phyloP scores from a whole-genome alignment of 2,329 filamentous ascomycete species.

The Pseudocercospora vitis region DNA sequence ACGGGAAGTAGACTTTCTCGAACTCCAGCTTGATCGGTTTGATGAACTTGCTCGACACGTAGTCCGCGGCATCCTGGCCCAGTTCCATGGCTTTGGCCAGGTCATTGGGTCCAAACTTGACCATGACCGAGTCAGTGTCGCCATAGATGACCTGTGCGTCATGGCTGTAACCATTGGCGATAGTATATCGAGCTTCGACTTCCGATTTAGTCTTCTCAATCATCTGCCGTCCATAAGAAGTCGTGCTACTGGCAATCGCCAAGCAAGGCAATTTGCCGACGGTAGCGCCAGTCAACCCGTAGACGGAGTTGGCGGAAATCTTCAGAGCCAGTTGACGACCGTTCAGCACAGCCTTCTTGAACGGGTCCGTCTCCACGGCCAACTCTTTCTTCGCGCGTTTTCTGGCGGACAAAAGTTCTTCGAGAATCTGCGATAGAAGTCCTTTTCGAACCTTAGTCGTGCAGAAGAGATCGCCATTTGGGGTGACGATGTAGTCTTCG shows the following conservation, averaged over 20 bases:
- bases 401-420: conserved; percentile 86
- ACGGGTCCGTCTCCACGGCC: conserved; percentile 84
- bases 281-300: conserved; percentile 93
- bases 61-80: conserved; percentile 87
- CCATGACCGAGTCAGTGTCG: conserved; percentile 99
- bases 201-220: conserved; percentile 98
- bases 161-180: conserved; percentile 90
- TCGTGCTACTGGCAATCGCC: conserved; percentile 93
- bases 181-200: conserved; percentile 84
- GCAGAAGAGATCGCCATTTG: conserved; percentile 90
- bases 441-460: conserved; percentile 88
- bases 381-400: conserved; percentile 93
- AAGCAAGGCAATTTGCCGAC: conserved; percentile 94
- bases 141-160: conserved; percentile 97
- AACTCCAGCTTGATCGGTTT: conserved; percentile 99
- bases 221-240: conserved; percentile 96
- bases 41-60: conserved; percentile 86
- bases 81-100: conserved; percentile 88
- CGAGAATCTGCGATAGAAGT: conserved; percentile 88
- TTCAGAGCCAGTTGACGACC: conserved; percentile 96
- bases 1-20: conserved; percentile 98
- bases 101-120: conserved; percentile 91
- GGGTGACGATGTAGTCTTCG: conserved; percentile 94
- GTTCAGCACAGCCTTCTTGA: conserved; percentile 97
- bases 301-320: conserved; percentile 95